A percentile compares a stretch with the other conserved stretches of the same genome.
phyloP scores from a whole-genome alignment of 805 yeast genomes.

The Yamadazyma takamatsuzukensis region DNA sequence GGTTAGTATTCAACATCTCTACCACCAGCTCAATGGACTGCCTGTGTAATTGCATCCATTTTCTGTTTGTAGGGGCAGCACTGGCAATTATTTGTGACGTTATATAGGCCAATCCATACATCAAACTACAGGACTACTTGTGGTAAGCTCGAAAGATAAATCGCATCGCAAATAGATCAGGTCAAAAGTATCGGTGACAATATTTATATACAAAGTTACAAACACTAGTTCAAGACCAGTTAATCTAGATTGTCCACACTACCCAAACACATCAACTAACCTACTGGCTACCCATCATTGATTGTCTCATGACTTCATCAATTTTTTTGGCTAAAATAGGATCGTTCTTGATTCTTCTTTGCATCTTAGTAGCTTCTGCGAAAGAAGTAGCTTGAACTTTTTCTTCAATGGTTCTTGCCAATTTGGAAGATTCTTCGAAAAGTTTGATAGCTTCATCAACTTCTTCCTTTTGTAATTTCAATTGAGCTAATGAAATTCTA shows the following conservation, averaged over 20 bases:
- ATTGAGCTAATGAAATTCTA: conserved; percentile 85
- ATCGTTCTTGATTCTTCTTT: conserved; percentile 70
- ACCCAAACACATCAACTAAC: too few species aligned
- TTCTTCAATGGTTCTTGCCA: conserved; percentile 83
- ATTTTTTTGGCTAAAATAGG: conserved; percentile 62
- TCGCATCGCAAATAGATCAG: too few species aligned
- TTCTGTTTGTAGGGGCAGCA: conserved; percentile 63
- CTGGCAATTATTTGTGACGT: conserved; percentile 64
- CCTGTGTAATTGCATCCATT: conserved; percentile 44
- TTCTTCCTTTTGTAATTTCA: conserved; percentile 78
- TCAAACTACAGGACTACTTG: too few species aligned
- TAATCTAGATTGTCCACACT: too few species aligned
- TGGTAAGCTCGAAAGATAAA: too few species aligned
- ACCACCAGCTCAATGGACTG: conserved; percentile 51
- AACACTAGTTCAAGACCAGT: too few species aligned
- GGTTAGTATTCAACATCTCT: conserved; percentile 41
- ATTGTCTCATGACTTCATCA: conserved; percentile 49
- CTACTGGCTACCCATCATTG: conserved; percentile 9
- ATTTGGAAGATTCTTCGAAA: conserved; percentile 77
- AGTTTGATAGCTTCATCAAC: conserved; percentile 75
- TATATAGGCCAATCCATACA: conserved; percentile 65
- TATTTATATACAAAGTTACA: too few species aligned
- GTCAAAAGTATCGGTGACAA: too few species aligned
- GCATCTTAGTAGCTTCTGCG: conserved; percentile 91
- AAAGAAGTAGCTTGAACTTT: conserved; percentile 86